Percentiles rank a stretch among this genome's conserved stretches.
Conservation (phyloP, 306 rosid species). For the Parietaria judaica region DNA sequence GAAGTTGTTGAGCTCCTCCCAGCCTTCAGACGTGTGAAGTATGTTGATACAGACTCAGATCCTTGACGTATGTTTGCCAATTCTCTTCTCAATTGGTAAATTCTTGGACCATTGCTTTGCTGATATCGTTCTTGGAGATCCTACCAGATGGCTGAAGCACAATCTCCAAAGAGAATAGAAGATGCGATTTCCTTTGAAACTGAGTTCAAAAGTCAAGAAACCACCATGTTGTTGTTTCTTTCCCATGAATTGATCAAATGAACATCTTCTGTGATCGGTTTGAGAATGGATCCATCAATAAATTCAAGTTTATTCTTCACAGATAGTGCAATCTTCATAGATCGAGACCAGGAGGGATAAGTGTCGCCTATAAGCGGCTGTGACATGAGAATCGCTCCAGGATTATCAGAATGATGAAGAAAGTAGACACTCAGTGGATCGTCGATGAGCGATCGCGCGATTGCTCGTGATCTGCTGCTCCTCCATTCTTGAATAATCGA, state of each 20-base stretch:
- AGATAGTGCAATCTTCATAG: not conserved
- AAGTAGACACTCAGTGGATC: too few relatives aligned
- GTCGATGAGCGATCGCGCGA: too few relatives aligned
- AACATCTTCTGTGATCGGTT: too few relatives aligned
- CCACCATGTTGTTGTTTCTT: not conserved
- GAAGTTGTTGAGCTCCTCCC: not conserved
- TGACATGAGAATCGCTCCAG: not conserved
- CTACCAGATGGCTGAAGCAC: not conserved
- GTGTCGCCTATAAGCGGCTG: not conserved
- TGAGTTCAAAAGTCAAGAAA: not conserved
- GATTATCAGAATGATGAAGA: too few relatives aligned
- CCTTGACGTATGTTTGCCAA: not conserved
- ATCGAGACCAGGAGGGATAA: not conserved
- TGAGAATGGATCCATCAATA: not conserved
- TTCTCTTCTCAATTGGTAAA: not conserved
- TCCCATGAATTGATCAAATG: not conserved
- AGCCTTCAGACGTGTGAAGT: not conserved
- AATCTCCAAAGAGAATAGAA: not conserved
- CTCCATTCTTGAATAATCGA: too few relatives aligned
- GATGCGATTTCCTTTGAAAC: not conserved
- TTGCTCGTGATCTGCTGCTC: too few relatives aligned
- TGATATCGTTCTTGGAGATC: not conserved
- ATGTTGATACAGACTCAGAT: not conserved
- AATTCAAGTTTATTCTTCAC: not conserved
- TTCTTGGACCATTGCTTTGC: conserved; percentile 1